A percentile compares a stretch with the other conserved stretches of the same genome.
Evolutionary conservation across 2,329 filamentous ascomycete genomes (phyloP).

Genomic region (Drechslerella stenobrocha): DNA sequence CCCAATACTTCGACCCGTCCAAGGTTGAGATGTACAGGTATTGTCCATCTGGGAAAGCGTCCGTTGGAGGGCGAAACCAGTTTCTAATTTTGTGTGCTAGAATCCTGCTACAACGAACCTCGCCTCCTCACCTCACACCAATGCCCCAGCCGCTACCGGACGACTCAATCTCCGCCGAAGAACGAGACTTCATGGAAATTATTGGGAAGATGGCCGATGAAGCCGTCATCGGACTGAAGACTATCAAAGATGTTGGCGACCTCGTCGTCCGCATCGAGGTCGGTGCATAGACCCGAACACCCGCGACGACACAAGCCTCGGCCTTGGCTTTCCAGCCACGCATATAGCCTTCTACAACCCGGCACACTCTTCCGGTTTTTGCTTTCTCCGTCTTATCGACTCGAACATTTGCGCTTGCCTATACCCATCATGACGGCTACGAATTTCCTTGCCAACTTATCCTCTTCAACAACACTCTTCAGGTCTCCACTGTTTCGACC

Average conservation of each 20-base stretch:
- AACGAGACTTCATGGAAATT: slow-evolving; percentile 47
- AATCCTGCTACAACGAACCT: slow-evolving; percentile 35
- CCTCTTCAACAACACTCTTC: no score
- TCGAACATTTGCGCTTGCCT: slow-evolving; percentile 15
- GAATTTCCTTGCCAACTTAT: slow-evolving; percentile 36
- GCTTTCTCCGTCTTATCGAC: slow-evolving; percentile 12
- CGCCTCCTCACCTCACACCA: slow-evolving; percentile 37
- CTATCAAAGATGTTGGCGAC: slow-evolving; percentile 44
- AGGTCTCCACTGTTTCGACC: background rate
- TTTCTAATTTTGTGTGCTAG: slow-evolving; percentile 5
- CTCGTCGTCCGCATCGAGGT: slow-evolving; percentile 46
- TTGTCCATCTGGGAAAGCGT: slow-evolving; percentile 2
- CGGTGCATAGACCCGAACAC: slow-evolving; percentile 24
- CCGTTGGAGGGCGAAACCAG: background rate
- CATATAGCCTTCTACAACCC: slow-evolving; percentile 9
- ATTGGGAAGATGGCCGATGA: slow-evolving; percentile 48
- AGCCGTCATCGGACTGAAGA: slow-evolving; percentile 44
- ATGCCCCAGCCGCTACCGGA: slow-evolving; percentile 46
- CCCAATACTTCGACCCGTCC: slow-evolving; percentile 41
- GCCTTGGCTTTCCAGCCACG: slow-evolving; percentile 21
- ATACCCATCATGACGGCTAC: slow-evolving; percentile 44
- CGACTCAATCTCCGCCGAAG: slow-evolving; percentile 46
- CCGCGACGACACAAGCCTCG: slow-evolving; percentile 5
- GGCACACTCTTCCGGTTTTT: slow-evolving; percentile 12
- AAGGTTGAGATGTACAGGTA: slow-evolving; percentile 47